phyloP scores from a whole-genome alignment of 2,329 filamentous ascomycete genomes.

The Pseudonectria foliicola region DNA sequence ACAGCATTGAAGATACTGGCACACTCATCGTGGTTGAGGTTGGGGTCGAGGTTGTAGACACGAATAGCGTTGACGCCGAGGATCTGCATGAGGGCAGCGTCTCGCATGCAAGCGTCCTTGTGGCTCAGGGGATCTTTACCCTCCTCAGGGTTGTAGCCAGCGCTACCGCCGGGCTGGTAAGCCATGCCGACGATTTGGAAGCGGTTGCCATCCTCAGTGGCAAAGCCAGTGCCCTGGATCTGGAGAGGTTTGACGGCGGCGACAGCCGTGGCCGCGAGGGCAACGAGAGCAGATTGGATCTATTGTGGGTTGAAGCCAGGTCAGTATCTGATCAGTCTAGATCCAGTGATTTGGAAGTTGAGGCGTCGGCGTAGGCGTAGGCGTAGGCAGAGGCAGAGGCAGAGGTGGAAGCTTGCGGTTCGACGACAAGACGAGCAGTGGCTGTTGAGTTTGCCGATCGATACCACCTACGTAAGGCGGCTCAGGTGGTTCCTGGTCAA shows the following conservation, averaged over 20 bases:
- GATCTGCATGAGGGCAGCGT: slow-evolving; percentile 59
- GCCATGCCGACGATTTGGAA: slow-evolving; percentile 63
- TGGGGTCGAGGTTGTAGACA: slow-evolving; percentile 61
- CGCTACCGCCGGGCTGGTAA: slow-evolving; percentile 61
- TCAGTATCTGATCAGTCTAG: too few species aligned
- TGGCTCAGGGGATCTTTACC: slow-evolving; percentile 55
- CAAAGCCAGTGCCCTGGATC: slow-evolving; percentile 50
- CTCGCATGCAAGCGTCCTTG: slow-evolving; percentile 50
- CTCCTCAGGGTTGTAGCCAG: slow-evolving; percentile 49
- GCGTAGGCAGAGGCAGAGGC: not conserved
- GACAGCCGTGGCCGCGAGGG: slow-evolving; percentile 45
- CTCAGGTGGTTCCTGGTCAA: too few species aligned
- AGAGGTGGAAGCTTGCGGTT: not conserved
- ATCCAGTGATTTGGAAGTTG: too few species aligned
- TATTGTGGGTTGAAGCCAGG: slow-evolving; percentile 13
- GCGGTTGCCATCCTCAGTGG: slow-evolving; percentile 48
- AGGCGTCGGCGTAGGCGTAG: too few species aligned
- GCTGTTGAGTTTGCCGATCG: too few species aligned
- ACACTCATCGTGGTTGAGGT: slow-evolving; percentile 60
- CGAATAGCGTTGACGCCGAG: slow-evolving; percentile 61
- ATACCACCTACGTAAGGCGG: too few species aligned
- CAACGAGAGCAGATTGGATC: slow-evolving; percentile 41
- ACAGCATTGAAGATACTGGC: slow-evolving; percentile 60
- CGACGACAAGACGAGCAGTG: too few species aligned
- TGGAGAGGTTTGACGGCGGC: slow-evolving; percentile 51